A percentile compares a stretch with the other conserved stretches of the same genome.
phyloP scores from a whole-genome alignment of 164 flowering plant genomes.

The Santalum album region DNA sequence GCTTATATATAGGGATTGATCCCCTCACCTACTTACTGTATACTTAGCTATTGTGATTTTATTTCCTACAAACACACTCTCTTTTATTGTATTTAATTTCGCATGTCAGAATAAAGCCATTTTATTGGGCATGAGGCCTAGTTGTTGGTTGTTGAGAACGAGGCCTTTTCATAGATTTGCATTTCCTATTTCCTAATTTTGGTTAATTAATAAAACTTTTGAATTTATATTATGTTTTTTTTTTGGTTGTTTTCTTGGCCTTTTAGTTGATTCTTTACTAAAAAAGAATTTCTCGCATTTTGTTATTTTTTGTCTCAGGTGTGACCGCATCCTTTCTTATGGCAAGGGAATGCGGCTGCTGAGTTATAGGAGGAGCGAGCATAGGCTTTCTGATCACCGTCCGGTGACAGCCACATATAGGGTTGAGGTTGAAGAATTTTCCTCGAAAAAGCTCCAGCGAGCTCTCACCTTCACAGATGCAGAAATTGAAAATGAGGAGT shows the following conservation, averaged over 20 bases:
- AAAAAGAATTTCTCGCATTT: background rate
- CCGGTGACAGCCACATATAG: constrained; percentile 72
- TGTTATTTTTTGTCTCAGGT: constrained; percentile 41
- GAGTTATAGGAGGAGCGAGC: constrained; percentile 60
- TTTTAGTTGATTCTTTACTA: background rate
- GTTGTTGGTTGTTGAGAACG: no score
- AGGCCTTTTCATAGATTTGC: no score
- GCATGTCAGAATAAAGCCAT: no score
- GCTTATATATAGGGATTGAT: background rate
- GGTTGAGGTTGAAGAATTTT: constrained; percentile 79
- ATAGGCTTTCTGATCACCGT: constrained; percentile 84
- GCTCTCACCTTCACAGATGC: constrained; percentile 82
- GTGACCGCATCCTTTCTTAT: constrained; percentile 83
- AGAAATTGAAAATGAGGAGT: constrained; percentile 51
- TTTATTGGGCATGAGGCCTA: no score
- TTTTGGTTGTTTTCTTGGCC: background rate
- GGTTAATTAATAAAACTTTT: no score
- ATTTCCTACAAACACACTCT: no score
- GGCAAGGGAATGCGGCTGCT: constrained; percentile 73
- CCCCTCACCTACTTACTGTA: no score
- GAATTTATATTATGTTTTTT: no score
- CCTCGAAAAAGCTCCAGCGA: constrained; percentile 60
- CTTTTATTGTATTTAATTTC: no score
- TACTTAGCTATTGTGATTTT: no score
- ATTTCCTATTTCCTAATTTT: no score